A percentile compares a stretch with the other conserved stretches of the same genome.
Evolutionary conservation across 169 alveolate genomes (phyloP).

Genomic region (Amoebophrya sp.): DNA sequence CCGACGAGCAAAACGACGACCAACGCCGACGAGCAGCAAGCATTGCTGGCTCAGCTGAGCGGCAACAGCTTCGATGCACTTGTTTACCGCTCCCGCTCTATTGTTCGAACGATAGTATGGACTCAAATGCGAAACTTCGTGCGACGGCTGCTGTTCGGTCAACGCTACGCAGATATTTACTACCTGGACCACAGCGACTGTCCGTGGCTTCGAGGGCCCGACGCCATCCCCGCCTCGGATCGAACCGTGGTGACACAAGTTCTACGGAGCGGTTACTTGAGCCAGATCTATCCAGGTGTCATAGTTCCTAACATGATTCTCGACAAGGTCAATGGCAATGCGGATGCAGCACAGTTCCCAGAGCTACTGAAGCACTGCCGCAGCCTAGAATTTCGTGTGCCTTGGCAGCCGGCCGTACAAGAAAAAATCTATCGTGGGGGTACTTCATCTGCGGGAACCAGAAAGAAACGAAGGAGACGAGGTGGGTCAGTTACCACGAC

Average conservation of each 20-base stretch:
- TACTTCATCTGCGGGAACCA: background rate
- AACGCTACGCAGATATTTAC: no score
- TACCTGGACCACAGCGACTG: no score
- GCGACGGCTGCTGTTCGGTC: background rate
- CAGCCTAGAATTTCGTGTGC: slow-evolving; percentile 14
- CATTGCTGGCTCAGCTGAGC: no score
- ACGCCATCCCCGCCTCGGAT: background rate
- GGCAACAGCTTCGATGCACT: no score
- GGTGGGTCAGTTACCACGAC: no score
- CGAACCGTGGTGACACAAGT: background rate
- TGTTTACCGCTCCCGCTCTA: no score
- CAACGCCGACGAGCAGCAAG: no score
- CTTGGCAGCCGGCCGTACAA: slow-evolving; percentile 18
- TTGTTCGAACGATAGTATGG: no score
- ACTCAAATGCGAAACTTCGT: no score
- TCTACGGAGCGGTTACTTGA: background rate
- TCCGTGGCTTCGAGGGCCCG: background rate
- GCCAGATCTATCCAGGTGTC: background rate
- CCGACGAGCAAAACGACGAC: background rate
- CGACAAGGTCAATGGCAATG: background rate
- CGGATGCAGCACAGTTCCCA: background rate
- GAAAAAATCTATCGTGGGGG: no score
- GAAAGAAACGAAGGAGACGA: background rate
- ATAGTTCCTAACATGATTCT: background rate
- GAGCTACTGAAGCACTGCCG: background rate